Conservation (phyloP, 1,284 basidiomycete genomes). For the Cronartium quercuum region DNA sequence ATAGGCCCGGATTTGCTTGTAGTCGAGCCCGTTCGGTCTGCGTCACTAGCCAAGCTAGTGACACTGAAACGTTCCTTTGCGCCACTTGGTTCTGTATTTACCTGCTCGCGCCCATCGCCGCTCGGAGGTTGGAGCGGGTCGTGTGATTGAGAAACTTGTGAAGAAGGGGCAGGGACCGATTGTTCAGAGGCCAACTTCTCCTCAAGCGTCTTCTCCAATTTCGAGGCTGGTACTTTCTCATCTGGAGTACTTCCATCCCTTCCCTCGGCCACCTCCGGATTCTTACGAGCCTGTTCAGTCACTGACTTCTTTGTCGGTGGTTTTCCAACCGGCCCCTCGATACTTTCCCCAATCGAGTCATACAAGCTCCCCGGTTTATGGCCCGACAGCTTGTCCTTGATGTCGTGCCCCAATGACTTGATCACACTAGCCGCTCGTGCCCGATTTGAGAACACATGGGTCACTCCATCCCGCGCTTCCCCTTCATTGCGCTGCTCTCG, state of each 20-base stretch:
- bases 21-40: neutral
- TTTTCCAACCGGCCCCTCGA: conserved; percentile 23
- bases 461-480: conserved; percentile 9
- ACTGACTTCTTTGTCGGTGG: conserved; percentile 24
- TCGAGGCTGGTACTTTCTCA: conserved; percentile 4
- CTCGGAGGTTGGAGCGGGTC: neutral
- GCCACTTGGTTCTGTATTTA: neutral
- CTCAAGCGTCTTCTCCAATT: conserved; percentile 13
- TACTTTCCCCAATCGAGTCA: conserved; percentile 45
- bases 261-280: conserved; percentile 11
- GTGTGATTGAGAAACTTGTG: neutral
- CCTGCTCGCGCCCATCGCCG: neutral
- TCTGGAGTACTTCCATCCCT: neutral
- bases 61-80: neutral
- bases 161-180: neutral
- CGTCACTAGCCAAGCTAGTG: conserved; percentile 3
- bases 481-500: conserved; percentile 19
- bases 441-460: conserved; percentile 14
- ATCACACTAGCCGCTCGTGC: conserved; percentile 45
- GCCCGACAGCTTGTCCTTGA: conserved; percentile 59
- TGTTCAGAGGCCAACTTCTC: neutral
- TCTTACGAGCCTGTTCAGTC: conserved; percentile 8
- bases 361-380: conserved; percentile 49
- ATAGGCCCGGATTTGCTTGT: neutral
- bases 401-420: conserved; percentile 68